Evolutionary conservation across 352 stramenopile species (phyloP), one percentile per base, ranked within the genome.

Genomic region (Globisporangium solare): DNA sequence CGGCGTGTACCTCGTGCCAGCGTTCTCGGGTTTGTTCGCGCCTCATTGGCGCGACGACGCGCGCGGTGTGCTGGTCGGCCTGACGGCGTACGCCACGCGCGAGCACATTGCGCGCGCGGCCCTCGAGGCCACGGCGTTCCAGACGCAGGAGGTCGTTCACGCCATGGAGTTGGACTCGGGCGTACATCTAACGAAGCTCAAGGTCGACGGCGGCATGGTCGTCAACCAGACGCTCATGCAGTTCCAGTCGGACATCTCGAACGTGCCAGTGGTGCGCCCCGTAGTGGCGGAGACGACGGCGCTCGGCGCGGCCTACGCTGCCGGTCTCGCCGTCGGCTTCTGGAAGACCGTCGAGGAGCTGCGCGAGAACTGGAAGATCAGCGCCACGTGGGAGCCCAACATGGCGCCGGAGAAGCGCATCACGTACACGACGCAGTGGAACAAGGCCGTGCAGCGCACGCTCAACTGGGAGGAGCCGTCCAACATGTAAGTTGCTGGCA

Each of bases 201-300:
- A 97, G 71, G 97, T 99, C 1, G 97, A 99, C 69, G 97, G 97
- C 35, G 97, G 97, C 56, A 98, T 98, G 79, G 97, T 97, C n/a
- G 83, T 88, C 48, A 99, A 99, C 79, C 70, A 94, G 56, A 77
- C 98, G 47, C 71, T 99, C 24, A 98, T 99, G 94, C 97, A 99
- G 70, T 99, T 99, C 78, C 96, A 99, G 78, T 89, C 90, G 47
- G 95, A 99, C 67, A 88, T 99, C 21, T 79, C 98, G 21, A 89
- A 97, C 60, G 88, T 94, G 45, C 77, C 86, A 0, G 96, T 99
- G 6, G 76, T 98, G 10, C 89, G 90, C 50, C 96, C 97, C 0
- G 81, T 93, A 11, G 86, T 99, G 37, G 83, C 91, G 11, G 97
- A 99, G 74, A 99, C 97, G n/a, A 99, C 97, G 18, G 92, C 94